Percentiles rank a stretch among this genome's conserved stretches.
Evolutionary conservation across 306 rosid species (phyloP).

Genomic region (Medicago lupulina): DNA sequence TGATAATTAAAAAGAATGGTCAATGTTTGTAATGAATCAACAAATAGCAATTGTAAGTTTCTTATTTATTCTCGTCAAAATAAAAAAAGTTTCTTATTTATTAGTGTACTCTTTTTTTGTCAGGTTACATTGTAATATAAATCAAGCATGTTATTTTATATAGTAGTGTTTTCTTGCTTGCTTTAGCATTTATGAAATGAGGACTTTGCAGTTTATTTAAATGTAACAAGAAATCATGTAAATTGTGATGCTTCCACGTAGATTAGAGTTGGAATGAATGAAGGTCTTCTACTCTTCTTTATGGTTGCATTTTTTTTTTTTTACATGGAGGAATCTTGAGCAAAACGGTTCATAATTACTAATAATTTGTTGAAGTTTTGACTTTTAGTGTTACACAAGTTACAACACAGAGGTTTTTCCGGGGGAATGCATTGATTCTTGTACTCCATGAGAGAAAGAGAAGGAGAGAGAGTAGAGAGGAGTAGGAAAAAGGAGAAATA

Average conservation of each 20-base stretch:
- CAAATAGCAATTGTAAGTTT: not conserved
- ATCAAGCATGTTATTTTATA: conserved; percentile 4
- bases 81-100: too few species aligned
- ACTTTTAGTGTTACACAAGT: not conserved
- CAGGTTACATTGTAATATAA: not conserved
- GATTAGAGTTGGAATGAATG: too few species aligned
- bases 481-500: not conserved
- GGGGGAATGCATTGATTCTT: not conserved
- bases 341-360: not conserved
- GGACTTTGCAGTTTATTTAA: not conserved
- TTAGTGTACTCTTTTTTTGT: not conserved
- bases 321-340: not conserved
- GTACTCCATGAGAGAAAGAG: not conserved
- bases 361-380: not conserved
- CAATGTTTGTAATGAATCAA: conserved; percentile 3
- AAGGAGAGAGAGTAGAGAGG: not conserved
- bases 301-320: not conserved
- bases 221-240: not conserved
- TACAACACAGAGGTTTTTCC: conserved; percentile 2
- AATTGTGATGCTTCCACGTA: too few species aligned
- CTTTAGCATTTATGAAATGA: conserved; percentile 18
- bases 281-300: not conserved
- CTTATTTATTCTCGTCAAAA: too few species aligned
- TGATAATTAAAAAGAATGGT: not conserved
- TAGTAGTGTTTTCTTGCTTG: conserved; percentile 5